Conservation (phyloP, 345 rosid genomes). For the Lumnitzera littorea region DNA sequence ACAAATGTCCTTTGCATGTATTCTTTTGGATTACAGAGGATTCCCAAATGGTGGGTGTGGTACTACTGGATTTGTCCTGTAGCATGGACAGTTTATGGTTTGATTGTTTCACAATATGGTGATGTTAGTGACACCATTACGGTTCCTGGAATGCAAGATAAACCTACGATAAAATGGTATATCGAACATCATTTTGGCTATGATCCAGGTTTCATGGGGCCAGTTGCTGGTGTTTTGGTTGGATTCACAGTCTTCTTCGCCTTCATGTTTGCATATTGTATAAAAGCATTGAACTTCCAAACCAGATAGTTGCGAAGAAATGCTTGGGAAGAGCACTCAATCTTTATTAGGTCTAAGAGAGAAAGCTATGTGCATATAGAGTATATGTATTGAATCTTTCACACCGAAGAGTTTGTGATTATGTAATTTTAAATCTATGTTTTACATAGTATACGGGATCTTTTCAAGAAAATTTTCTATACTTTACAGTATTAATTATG, state of each 20-base stretch:
- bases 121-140: constrained; percentile 19
- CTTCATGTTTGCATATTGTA: constrained; percentile 24
- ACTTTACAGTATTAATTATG: no score
- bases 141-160: constrained; percentile 10
- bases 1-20: no score
- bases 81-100: constrained; percentile 46
- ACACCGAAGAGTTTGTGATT: no score
- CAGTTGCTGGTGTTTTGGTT: constrained; percentile 23
- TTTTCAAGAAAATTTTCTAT: no score
- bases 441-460: no score
- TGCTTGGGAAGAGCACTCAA: no score
- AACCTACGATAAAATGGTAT: constrained; percentile 19
- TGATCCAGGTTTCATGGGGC: constrained; percentile 25
- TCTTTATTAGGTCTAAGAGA: no score
- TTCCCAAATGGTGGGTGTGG: constrained; percentile 57
- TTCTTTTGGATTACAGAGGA: constrained; percentile 23
- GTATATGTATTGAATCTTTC: no score
- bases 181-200: constrained; percentile 22
- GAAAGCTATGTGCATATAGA: no score
- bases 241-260: constrained; percentile 26
- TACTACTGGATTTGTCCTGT: constrained; percentile 40
- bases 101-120: constrained; percentile 36
- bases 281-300: constrained; percentile 33
- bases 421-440: no score
- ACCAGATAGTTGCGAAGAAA: constrained; percentile 11